Conservation (phyloP, 2,329 filamentous ascomycete genomes). For the Colletotrichum nymphaeae region DNA sequence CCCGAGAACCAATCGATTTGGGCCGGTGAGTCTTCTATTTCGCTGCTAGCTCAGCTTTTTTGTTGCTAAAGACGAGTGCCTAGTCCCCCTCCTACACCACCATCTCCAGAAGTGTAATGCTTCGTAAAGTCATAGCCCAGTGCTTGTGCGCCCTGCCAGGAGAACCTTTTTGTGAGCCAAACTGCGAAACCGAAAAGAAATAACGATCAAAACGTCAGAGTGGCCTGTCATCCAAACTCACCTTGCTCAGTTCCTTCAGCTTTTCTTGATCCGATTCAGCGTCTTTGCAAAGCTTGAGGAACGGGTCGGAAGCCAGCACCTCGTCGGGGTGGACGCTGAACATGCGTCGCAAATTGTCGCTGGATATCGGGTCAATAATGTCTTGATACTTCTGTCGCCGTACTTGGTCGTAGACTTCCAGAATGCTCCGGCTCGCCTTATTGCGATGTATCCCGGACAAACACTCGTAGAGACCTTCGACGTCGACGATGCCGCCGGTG, state of each 20-base stretch:
- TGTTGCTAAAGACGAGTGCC: background rate
- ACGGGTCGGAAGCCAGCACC: constrained; percentile 40
- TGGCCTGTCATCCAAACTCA: constrained; percentile 45
- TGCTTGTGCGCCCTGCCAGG: constrained; percentile 4
- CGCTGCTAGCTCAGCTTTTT: background rate
- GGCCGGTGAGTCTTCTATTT: background rate
- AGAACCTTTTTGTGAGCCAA: background rate
- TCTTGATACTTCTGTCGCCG: constrained; percentile 56
- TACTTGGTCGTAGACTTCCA: constrained; percentile 56
- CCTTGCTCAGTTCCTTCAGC: constrained; percentile 48
- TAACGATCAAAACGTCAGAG: background rate
- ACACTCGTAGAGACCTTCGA: constrained; percentile 70
- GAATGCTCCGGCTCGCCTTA: constrained; percentile 52
- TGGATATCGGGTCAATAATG: constrained; percentile 54
- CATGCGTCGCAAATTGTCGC: constrained; percentile 55
- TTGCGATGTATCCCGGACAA: constrained; percentile 57
- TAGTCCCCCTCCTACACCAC: background rate
- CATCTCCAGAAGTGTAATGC: constrained; percentile 48
- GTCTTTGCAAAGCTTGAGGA: constrained; percentile 49
- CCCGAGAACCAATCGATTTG: too few relatives aligned
- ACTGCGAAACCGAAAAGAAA: background rate
- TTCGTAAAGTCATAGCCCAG: constrained; percentile 55
- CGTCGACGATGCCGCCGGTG: constrained; percentile 71
- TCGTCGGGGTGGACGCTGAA: constrained; percentile 50
- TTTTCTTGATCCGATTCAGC: constrained; percentile 47